phyloP scores from a whole-genome alignment of 2,329 filamentous ascomycete species.

The Pseudogymnoascus pannorum region DNA sequence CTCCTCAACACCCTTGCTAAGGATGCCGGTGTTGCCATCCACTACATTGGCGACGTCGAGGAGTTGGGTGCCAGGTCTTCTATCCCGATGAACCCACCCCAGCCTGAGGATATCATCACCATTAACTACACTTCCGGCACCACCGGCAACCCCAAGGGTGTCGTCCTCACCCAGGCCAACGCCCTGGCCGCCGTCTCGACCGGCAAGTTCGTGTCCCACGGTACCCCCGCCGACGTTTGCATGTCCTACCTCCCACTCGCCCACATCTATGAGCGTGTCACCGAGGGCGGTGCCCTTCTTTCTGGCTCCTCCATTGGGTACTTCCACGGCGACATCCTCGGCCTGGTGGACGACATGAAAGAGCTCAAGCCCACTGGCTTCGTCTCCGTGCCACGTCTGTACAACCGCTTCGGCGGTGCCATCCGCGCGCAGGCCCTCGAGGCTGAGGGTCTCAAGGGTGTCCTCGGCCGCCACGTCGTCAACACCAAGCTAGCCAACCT shows the following conservation, averaged over 20 bases:
- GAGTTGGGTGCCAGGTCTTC: slow-evolving; percentile 63
- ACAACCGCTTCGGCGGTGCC: slow-evolving; percentile 79
- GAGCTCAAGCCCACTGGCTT: slow-evolving; percentile 74
- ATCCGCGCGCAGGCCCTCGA: slow-evolving; percentile 75
- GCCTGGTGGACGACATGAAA: slow-evolving; percentile 87
- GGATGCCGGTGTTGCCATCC: slow-evolving; percentile 68
- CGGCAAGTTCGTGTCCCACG: slow-evolving; percentile 44
- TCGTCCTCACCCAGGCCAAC: slow-evolving; percentile 73
- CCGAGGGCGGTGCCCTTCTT: slow-evolving; percentile 68
- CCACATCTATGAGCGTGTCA: slow-evolving; percentile 85
- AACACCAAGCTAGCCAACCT: slow-evolving; percentile 73
- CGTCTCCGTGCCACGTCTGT: slow-evolving; percentile 83
- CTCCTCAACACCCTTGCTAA: slow-evolving; percentile 69
- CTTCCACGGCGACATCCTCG: slow-evolving; percentile 85
- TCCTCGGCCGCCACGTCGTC: slow-evolving; percentile 73
- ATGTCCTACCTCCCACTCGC: slow-evolving; percentile 89
- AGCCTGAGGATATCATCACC: slow-evolving; percentile 70
- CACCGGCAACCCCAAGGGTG: slow-evolving; percentile 75
- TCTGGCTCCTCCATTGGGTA: slow-evolving; percentile 74
- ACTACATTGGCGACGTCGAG: slow-evolving; percentile 76
- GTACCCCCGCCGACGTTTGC: slow-evolving; percentile 52
- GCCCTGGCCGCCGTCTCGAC: slow-evolving; percentile 66
- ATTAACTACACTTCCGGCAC: slow-evolving; percentile 90
- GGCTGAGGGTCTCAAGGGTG: slow-evolving; percentile 70
- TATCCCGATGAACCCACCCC: slow-evolving; percentile 63